Evolutionary conservation across 345 rosid genomes (phyloP), one percentile per base, ranked within the genome.

Genomic region (Cardamine chenopodiifolia): DNA sequence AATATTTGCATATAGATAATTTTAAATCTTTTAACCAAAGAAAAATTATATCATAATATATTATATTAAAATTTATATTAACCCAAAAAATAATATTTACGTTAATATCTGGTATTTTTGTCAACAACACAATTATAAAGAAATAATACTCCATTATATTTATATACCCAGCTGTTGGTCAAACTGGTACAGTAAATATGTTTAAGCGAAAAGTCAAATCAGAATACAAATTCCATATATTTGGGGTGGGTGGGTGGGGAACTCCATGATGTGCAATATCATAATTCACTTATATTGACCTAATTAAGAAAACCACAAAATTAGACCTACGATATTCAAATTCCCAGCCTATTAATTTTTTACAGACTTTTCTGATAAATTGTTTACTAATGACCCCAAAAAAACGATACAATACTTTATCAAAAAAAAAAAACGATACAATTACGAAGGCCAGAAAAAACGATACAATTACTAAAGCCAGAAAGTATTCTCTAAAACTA

Each of bases 131-230:
- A 52, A 6, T 12, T 11, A 12, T 52, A 50, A 50, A 12, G 8
- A 22, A 28, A 28, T n/a, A 28, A 26, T 26, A 7, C 26, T 23
- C 13, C 14, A 5, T 54, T 53, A 15, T 28, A 6, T 14, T 25
- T 50, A 22, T 12, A 52, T 9, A 50, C 15, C 32, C 48, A 69
- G 64, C 66, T 58, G 66, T 58, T 45, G 74, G 66, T 70, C 74
- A 70, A 54, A 70, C 17, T 31, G 6, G 6, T 15, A 14, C 57
- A 57, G 57, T 70, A 32, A 57, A 42, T 19, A 56, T 42, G 32
- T 18, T 18, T 17, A 13, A 58, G 44, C 25, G 58, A 45, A 59
- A 70, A 70, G 48, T 70, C 67, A 70, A 59, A 70, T 70, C 66
- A 70, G 35, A 70, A 31, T 60, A 20, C 74, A 59, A 45, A 47